Conservation (phyloP, 169 alveolate species). For the Cryptosporidium felis region DNA sequence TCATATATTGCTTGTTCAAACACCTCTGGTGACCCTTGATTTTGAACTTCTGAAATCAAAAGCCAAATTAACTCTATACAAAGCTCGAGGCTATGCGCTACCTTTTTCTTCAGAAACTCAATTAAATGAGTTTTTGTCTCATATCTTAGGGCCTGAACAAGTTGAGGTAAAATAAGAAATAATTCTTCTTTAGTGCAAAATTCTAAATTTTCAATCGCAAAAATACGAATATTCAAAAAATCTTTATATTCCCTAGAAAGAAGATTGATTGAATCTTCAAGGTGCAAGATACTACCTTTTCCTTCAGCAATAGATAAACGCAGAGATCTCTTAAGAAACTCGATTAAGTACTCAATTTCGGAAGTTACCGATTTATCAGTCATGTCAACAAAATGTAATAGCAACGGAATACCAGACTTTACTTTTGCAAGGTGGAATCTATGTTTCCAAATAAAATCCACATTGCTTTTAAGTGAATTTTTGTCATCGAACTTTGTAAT, state of each 20-base stretch:
- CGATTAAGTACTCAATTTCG: conserved; percentile 13
- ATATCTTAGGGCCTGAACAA: conserved; percentile 77
- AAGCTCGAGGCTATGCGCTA: conserved; percentile 15
- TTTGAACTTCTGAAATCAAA: conserved; percentile 60
- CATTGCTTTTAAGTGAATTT: background rate
- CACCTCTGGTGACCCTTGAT: background rate
- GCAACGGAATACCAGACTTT: conserved; percentile 38
- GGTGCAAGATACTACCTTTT: background rate
- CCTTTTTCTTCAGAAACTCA: conserved; percentile 36
- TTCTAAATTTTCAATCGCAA: conserved; percentile 82
- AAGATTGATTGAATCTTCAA: conserved; percentile 54
- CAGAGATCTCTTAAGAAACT: background rate
- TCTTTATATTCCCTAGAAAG: conserved; percentile 72
- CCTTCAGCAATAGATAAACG: background rate
- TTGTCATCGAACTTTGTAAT: background rate
- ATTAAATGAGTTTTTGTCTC: conserved; percentile 53
- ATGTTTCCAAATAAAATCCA: conserved; percentile 35
- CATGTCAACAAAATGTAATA: conserved; percentile 5
- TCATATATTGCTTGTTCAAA: conserved; percentile 5
- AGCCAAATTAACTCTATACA: conserved; percentile 72
- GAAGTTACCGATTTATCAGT: background rate
- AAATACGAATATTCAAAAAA: conserved; percentile 81
- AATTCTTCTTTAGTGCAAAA: conserved; percentile 59
- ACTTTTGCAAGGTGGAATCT: background rate
- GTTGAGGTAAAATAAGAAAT: conserved; percentile 64